Base-by-base conservation (phyloP, 352 stramenopile genomes). In the Ophiocytium majus region DNA sequence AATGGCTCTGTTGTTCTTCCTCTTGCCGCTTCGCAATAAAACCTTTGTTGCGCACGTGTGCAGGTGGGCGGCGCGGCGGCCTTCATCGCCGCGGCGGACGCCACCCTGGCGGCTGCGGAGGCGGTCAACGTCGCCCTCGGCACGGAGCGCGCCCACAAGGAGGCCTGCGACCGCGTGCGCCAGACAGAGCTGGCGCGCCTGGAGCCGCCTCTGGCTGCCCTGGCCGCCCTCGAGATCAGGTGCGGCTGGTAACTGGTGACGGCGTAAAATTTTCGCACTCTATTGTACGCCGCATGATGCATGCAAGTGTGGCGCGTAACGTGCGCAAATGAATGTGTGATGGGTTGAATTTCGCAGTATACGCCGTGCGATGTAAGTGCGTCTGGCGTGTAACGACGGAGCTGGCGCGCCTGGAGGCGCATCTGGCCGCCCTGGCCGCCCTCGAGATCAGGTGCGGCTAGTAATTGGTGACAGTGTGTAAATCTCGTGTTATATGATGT, bases 351-450 rank as follows among this genome's bases (percentile, higher is more conserved):
- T n/a, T n/a, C n/a, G n/a, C n/a, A n/a, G n/a, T n/a, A n/a, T n/a
- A n/a, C n/a, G n/a, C n/a, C n/a, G n/a, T n/a, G n/a, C n/a, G n/a
- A n/a, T n/a, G n/a, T n/a, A n/a, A n/a, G n/a, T n/a, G n/a, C n/a
- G n/a, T n/a, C n/a, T n/a, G n/a, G n/a, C n/a, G n/a, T n/a, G n/a
- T n/a, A n/a, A n/a, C n/a, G n/a, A n/a, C 36, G 31, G 75, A 81
- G 32, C 75, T 81, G 37, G 75, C 75, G 31, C 19, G 75, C n/a
- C 75, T 81, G 5, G 75, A 81, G 75, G 10, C 75, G 1, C 75
- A 10, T 17, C 35, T 36, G 14, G 36, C 36, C 49, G 31, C 36
- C 14, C 36, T 81, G 28, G 75, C 75, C 14, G 5, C 31, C 5
- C 75, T 81, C 5, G 75, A 81, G 36, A 28, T 50, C 31, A 81